Base-by-base conservation (phyloP, 78 protist genomes). In the Dictyostelium capitatum region DNA sequence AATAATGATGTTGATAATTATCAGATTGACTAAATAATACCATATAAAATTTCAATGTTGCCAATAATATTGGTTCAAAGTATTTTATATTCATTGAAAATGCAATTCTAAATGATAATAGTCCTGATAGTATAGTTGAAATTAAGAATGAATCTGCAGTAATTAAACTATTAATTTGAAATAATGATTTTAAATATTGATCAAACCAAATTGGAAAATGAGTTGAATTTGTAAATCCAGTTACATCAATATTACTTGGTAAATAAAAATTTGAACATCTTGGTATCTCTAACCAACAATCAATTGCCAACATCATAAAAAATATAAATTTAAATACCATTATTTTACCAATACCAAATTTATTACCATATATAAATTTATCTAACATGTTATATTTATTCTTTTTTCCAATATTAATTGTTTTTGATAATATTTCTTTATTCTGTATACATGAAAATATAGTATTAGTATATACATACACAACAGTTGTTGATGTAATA, bases 1-100 rank as follows among this genome's bases (percentile, higher is more conserved):
- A 23, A 74, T 84, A 84, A 51, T 84, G 91, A 74, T 84, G 91
- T 57, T 84, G 91, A 57, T 65, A 84, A 23, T 84, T 84, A 56
- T 84, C 91, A 10, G 91, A 53, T 57, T 84, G 91, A 46, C 83
- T 74, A 3, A 47, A 53, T 2, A 84, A 28, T 25, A 84, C 91
- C n/a, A 84, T n/a, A 23, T 28, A 74, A 25, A 8, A 43, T 46
- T 84, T 84, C 3, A 84, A 48, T 14, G 28, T 0, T 1, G 91
- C 91, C 46, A 84, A 54, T 19, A 84, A 10, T 2, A 46, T 11
- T 41, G 74, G 56, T 74, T 84, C 91, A 53, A 84, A 57, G 17
- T 28, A n/a, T 23, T 8, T 41, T 1, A 23, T 75, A 48, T 75
- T 25, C 1, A 53, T 8, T 7, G 56, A 41, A 10, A 70, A 28